Base-by-base conservation (phyloP, 1,139 yeast genomes). In the Suhomyces anneliseae region DNA sequence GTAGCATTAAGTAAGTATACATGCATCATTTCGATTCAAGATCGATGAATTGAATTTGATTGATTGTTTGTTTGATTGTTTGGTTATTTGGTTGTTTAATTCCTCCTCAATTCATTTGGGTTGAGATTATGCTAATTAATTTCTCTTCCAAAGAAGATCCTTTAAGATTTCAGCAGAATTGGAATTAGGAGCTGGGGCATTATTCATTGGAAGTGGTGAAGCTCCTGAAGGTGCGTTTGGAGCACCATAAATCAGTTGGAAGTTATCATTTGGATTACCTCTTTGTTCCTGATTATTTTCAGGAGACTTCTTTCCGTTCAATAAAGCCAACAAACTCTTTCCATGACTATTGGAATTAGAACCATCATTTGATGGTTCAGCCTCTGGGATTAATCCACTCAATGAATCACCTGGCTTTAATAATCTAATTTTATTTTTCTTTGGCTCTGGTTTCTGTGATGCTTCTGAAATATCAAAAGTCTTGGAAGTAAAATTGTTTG, bases 351-450 rank as follows among this genome's bases (percentile, higher is more conserved):
- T 53, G 9, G 51, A 14, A 7, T 42, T 34, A 5, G 43, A 24
- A 15, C 45, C 26, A 14, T 40, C 42, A 12, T 14, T 45, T 15
- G 39, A 36, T 34, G 19, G 37, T 7, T 4, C 14, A 6, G 29
- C 19, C 15, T 33, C 35, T 19, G 44, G 24, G 32, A 43, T 27
- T 27, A 58, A 37, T 19, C 53, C 59, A 14, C 50, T 48, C 36
- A 67, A 56, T 9, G 61, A 49, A 49, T 69, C 68, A 4, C 72
- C 72, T 8, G 69, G 69, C 42, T 63, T 67, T 36, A 68, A 58
- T 27, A 69, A 54, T 46, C 66, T 59, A 31, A 68, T 54, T 36
- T 54, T 59, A 19, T 57, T 56, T 48, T 57, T 63, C 42, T 51
- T 52, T 33, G 48, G 53, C 15, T 46, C 52, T 3, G 27, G 33